Percentiles rank a stretch among this genome's conserved stretches.
These are phyloP conservation scores for Botrytis fragariae DNA, from an alignment of 2,329 filamentous ascomycete genomes.

Conservation along the genomic window DNA sequence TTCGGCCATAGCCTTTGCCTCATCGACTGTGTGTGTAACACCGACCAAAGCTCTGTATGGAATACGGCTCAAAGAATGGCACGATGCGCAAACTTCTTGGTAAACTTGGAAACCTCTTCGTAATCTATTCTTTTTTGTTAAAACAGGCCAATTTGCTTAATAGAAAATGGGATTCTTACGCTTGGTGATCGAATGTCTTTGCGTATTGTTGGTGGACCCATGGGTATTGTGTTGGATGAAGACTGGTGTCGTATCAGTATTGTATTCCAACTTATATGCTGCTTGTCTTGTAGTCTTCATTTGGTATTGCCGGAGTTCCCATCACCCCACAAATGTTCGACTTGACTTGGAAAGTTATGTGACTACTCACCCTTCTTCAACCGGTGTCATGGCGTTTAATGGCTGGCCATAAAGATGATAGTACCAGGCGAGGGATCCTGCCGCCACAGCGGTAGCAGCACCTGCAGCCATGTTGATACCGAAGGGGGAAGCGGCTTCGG, in stretches of 20 bases:
- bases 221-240: slow-evolving; percentile 88
- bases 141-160: slow-evolving; percentile 10
- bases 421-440: slow-evolving; percentile 94
- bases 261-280: slow-evolving; percentile 15
- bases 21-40: slow-evolving; percentile 88
- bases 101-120: slow-evolving; percentile 99
- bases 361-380: slow-evolving; percentile 88
- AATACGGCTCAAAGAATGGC: slow-evolving; percentile 93
- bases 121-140: slow-evolving; percentile 58
- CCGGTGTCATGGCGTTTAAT: slow-evolving; percentile 84
- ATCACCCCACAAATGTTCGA: neutral
- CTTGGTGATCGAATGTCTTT: slow-evolving; percentile 96
- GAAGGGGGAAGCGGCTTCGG: slow-evolving; percentile 70
- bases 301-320: slow-evolving; percentile 1
- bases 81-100: slow-evolving; percentile 95
- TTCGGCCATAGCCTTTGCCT: slow-evolving; percentile 95
- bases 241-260: slow-evolving; percentile 50
- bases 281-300: slow-evolving; percentile 17
- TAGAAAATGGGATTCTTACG: slow-evolving; percentile 60
- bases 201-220: slow-evolving; percentile 91
- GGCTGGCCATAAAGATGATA: slow-evolving; percentile 92
- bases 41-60: slow-evolving; percentile 93
- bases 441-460: slow-evolving; percentile 80
- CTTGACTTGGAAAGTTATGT: neutral
- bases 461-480: slow-evolving; percentile 83